These are phyloP conservation scores for Avena eriantha DNA, from an alignment of 176 grass and related monocot genomes.

Conservation along the genomic window DNA sequence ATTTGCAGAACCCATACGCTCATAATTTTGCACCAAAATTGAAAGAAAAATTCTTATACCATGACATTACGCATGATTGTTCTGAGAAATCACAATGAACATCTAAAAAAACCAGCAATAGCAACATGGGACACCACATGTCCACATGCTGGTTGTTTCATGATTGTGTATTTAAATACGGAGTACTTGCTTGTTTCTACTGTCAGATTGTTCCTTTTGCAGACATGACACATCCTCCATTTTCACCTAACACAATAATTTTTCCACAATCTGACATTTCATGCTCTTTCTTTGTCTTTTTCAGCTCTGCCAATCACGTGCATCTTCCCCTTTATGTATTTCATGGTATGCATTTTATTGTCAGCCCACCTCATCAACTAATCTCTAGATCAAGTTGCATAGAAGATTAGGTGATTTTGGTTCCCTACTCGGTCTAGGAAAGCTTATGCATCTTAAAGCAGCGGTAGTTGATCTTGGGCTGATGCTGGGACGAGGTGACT, in stretches of 20 bases:
- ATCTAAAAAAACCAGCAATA: not conserved
- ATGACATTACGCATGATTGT: not conserved
- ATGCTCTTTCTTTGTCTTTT: not conserved
- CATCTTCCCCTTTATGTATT: conserved; percentile 80
- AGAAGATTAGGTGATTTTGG: not conserved
- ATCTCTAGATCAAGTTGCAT: not conserved
- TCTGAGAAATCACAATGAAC: not conserved
- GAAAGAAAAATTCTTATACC: too few species aligned
- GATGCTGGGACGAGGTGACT: too few species aligned
- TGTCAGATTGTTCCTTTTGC: not conserved
- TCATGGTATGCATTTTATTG: conserved; percentile 55
- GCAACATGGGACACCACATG: not conserved
- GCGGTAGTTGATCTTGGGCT: too few species aligned
- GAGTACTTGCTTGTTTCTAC: not conserved
- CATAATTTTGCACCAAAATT: too few species aligned
- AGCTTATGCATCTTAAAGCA: too few species aligned
- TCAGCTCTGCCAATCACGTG: conserved; percentile 78
- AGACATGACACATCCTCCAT: not conserved
- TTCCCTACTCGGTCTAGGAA: not conserved
- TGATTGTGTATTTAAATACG: not conserved
- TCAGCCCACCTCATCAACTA: not conserved
- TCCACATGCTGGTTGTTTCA: not conserved
- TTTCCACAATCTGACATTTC: conserved; percentile 8
- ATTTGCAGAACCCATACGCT: too few species aligned
- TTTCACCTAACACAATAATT: not conserved